Conservation (phyloP, 768 basidiomycete genomes). For the Kwoniella heveanensis region DNA sequence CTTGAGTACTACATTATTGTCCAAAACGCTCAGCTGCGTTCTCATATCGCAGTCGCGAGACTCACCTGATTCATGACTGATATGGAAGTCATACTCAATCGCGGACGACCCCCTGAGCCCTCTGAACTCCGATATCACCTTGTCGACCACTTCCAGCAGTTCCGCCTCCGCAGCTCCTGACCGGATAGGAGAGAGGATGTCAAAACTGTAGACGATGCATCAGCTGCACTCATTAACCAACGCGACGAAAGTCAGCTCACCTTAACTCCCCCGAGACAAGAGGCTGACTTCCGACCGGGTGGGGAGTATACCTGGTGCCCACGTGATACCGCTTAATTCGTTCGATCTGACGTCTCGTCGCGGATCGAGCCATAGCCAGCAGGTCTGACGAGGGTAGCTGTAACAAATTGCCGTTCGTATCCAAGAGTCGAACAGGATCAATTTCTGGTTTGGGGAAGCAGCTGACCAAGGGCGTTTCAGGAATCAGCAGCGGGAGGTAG, state of each 20-base stretch:
- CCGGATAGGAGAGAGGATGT: slow-evolving; percentile 51
- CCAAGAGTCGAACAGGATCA: slow-evolving; percentile 72
- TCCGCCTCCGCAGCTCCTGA: slow-evolving; percentile 51
- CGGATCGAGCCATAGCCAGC: slow-evolving; percentile 48
- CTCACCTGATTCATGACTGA: slow-evolving; percentile 47
- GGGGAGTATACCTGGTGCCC: slow-evolving; percentile 41
- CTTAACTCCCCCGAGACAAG: slow-evolving; percentile 43
- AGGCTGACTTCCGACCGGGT: slow-evolving; percentile 48
- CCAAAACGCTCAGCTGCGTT: too few species aligned
- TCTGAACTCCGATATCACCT: slow-evolving; percentile 52
- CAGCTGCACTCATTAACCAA: not conserved
- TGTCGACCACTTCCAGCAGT: slow-evolving; percentile 50
- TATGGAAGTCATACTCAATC: slow-evolving; percentile 50
- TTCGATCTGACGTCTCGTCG: slow-evolving; percentile 47
- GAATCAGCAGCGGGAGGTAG: slow-evolving; percentile 82
- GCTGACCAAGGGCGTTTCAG: slow-evolving; percentile 60
- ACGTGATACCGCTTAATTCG: slow-evolving; percentile 54
- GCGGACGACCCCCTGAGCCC: slow-evolving; percentile 36
- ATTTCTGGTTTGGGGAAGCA: slow-evolving; percentile 66
- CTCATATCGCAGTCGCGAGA: not conserved
- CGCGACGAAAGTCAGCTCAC: slow-evolving; percentile 18
- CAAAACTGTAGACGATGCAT: slow-evolving; percentile 34
- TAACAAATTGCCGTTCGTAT: slow-evolving; percentile 59
- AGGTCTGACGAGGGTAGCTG: slow-evolving; percentile 48
- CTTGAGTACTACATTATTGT: slow-evolving; percentile 24